Base-by-base conservation (phyloP, 2,329 filamentous ascomycete genomes). In the Claviceps purpurea region DNA sequence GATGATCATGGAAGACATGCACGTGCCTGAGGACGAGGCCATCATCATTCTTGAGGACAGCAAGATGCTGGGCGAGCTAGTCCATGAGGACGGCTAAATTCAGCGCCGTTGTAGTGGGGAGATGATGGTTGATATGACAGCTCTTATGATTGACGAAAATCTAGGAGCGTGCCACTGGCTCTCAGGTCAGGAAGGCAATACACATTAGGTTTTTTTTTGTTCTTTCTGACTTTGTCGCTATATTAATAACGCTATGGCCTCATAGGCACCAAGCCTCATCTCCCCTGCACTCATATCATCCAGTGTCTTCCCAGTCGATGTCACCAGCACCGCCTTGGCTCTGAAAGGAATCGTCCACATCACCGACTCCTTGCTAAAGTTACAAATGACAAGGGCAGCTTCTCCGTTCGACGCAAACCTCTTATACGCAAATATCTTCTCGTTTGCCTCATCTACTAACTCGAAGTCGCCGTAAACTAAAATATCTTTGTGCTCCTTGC, bases 21-120 rank as follows among this genome's bases (percentile, higher is more conserved):
- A 56, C 2, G 68, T 76, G 22, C 62, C 58, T 2, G 65, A 67
- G 45, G 63, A 65, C 7, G 65, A 70, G 53, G 77, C 77, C 18
- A 68, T 71, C 56, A 65, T 67, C 26, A 78, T 90, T 20, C 66
- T 91, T 61, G 70, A 75, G 56, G 78, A 85, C 56, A 89, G 87
- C 64, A 78, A 77, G 57, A 71, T 75, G 50, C 68, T 91, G 48
- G 87, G 85, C 1, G 75, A 82, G 58, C 69, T 87, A 56, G 60
- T 91, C 50, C 76, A 89, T 57, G 81, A 84, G 55, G 82, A 85
- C 40, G 50, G 56, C 22, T 67, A 52, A 64, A 43, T 10, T 37
- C n/a, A 4, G 26, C 7, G 18, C 11, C 20, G 16, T 38, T 26
- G 11, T 30, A 10, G 13, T 14, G 34, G n/a, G 7, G 13, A 39